Percentiles rank a stretch among this genome's conserved stretches.
These are phyloP conservation scores for Penicillium digitatum DNA, from an alignment of 2,329 filamentous ascomycete genomes.

Conservation along the genomic window DNA sequence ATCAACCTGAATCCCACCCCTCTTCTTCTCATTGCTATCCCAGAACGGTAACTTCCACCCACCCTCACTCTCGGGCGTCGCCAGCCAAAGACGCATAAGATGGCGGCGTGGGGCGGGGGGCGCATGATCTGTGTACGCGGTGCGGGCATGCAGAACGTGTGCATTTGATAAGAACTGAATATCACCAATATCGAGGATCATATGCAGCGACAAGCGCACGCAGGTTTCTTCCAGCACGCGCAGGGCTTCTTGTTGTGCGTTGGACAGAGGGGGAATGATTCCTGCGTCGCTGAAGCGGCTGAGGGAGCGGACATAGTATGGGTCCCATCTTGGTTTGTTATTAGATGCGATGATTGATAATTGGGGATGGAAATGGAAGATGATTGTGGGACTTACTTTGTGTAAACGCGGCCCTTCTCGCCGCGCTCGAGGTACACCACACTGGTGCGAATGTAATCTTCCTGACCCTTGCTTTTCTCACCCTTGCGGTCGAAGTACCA, in stretches of 20 bases:
- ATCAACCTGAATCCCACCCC: constrained; percentile 83
- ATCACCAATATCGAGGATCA: constrained; percentile 81
- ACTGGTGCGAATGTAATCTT: constrained; percentile 67
- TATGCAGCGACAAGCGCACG: constrained; percentile 69
- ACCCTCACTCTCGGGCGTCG: constrained; percentile 74
- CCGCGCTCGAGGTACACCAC: constrained; percentile 74
- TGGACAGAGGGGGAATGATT: constrained; percentile 67
- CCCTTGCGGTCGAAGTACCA: constrained; percentile 95
- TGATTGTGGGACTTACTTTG: constrained; percentile 52
- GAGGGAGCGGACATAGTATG: constrained; percentile 78
- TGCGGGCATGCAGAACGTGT: constrained; percentile 76
- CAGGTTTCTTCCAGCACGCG: constrained; percentile 72
- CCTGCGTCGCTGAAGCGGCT: constrained; percentile 69
- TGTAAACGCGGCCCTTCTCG: constrained; percentile 64
- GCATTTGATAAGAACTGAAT: constrained; percentile 82
- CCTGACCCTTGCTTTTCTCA: constrained; percentile 68
- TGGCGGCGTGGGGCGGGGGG: constrained; percentile 69
- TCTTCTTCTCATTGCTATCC: constrained; percentile 78
- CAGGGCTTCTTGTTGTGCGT: constrained; percentile 64
- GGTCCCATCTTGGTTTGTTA: constrained; percentile 61
- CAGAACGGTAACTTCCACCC: constrained; percentile 82
- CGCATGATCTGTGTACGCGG: constrained; percentile 69
- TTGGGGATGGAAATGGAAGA: neutral
- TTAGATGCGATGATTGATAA: neutral
- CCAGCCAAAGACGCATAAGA: constrained; percentile 78